Evolutionary conservation across 768 basidiomycete species (phyloP), one percentile per base, ranked within the genome.

Genomic region (Lyophyllum decastes): DNA sequence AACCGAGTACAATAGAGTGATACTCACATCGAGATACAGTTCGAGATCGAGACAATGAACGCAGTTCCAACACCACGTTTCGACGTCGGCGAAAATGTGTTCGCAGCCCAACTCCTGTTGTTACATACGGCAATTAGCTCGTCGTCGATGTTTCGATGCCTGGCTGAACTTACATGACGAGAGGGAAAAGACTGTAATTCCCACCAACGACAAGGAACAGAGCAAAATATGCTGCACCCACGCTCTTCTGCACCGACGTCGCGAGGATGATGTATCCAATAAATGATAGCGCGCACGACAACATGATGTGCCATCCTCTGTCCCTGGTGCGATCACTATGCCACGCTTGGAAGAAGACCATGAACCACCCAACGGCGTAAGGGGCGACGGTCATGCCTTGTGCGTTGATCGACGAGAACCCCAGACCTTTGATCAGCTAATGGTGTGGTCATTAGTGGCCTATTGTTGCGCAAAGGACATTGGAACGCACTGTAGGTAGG

Each of bases 61-160:
- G 82, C 82, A 0, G 83, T 84, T 4, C 83, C 83, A 50, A 83
- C 83, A 40, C 83, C 83, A 25, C 83, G 76, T 63, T 85, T 85
- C 1, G 81, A 82, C 8, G 83, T 85, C 11, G 83, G 83, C 6
- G 83, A 80, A 65, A 85, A 83, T 0, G 76, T 72, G 63, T 84
- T 84, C 5, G 82, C 80, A 16, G 82, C 83, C 83, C 83, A 85
- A 64, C 80, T 82, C 82, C 82, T 84, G 58, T 34, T 83, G 58
- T 34, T 51, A 33, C 4, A 33, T 47, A 54, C 41, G 61, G 35
- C 16, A 22, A 25, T n/a, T 30, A 1, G n/a, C 9, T 9, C 9
- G 16, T 6, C 38, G 27, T 2, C 40, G n/a, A 43, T 46, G 4
- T 5, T 27, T 35, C 16, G 19, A 49, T 22, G n/a, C 26, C 6